Base-by-base conservation (phyloP, 192 early-diverging fungal species). In the Neocallimastix lanati region DNA sequence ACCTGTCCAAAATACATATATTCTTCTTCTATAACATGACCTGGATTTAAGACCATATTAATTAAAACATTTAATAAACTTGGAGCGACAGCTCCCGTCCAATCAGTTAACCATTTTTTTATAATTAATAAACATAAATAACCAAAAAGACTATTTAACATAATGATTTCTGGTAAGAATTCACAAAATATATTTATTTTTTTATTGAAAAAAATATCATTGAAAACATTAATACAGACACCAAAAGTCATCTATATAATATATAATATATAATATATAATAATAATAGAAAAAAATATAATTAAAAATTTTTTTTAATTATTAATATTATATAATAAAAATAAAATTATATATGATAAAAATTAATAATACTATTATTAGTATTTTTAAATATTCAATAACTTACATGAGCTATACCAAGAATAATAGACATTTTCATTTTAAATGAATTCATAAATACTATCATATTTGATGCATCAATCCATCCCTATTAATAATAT, bases 401-500 rank as follows among this genome's bases (percentile, higher is more conserved):
- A 50, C 50, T 67, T 67, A 67, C 50, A 25, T 67, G 98, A 81
- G 97, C 88, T 27, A 98, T 95, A 80, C 98, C 98, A 28, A 99
- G 79, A 77, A 99, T 90, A 82, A 99, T 92, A 9, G 96, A 93
- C 93, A 95, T 94, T 85, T 99, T 99, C 98, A 99, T 99, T 90
- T 99, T 99, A 90, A 98, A 99, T 78, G 97, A 97, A 87, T 99
- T 99, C 77, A 92, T 90, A 82, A 99, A 99, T 76, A 98, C 81
- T 77, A 99, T 91, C 81, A 85, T 91, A 88, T 99, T 99, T 38
- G 96, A 94, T 13, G 96, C 88, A 50, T 91, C 93, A 80, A 96
- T 93, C 98, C 98, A 99, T 15, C 92, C 88, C 89, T 67, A 12
- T 13, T 37, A 37, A 37, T 37, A 37, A 37, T 37, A 37, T 13